Evolutionary conservation across 2,329 filamentous ascomycete genomes (phyloP).

Genomic region (Verticillium longisporum): DNA sequence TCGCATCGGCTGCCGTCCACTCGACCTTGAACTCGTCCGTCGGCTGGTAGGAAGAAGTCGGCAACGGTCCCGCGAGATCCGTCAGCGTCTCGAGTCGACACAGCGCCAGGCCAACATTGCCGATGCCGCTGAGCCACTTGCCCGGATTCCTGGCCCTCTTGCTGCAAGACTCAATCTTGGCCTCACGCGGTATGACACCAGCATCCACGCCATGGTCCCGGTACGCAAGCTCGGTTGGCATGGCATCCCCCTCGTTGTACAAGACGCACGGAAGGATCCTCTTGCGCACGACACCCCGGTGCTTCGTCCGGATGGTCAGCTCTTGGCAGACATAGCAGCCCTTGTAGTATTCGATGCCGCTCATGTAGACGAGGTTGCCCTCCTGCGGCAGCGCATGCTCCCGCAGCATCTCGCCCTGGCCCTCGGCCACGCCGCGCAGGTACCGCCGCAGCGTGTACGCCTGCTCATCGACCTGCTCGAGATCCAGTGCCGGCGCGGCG

Average conservation of each 20-base stretch:
- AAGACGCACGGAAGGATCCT: conserved; percentile 75
- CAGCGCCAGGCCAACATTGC: conserved; percentile 80
- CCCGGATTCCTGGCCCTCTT: conserved; percentile 66
- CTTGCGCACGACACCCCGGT: conserved; percentile 90
- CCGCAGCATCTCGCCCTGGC: conserved; percentile 67
- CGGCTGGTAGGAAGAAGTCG: conserved; percentile 55
- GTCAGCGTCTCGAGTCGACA: conserved; percentile 92
- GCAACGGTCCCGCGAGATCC: conserved; percentile 64
- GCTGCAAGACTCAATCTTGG: conserved; percentile 42
- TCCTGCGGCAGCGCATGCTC: conserved; percentile 77
- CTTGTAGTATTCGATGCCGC: conserved; percentile 86
- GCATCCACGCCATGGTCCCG: conserved; percentile 21
- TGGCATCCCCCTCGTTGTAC: conserved; percentile 44
- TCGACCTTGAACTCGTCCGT: conserved; percentile 22
- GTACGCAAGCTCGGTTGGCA: conserved; percentile 40
- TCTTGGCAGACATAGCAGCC: conserved; percentile 97
- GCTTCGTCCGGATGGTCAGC: conserved; percentile 89
- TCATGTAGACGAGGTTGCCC: conserved; percentile 79
- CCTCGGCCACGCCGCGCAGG: conserved; percentile 76
- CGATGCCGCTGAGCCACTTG: conserved; percentile 71
- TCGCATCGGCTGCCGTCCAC: conserved; percentile 7
- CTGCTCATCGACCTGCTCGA: conserved; percentile 40
- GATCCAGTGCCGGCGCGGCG: conserved; percentile 28
- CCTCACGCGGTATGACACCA: conserved; percentile 31
- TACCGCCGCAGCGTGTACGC: conserved; percentile 74